Evolutionary conservation across 2,329 filamentous ascomycete species (phyloP).

Genomic region (Phymatotrichopsis omnivora): DNA sequence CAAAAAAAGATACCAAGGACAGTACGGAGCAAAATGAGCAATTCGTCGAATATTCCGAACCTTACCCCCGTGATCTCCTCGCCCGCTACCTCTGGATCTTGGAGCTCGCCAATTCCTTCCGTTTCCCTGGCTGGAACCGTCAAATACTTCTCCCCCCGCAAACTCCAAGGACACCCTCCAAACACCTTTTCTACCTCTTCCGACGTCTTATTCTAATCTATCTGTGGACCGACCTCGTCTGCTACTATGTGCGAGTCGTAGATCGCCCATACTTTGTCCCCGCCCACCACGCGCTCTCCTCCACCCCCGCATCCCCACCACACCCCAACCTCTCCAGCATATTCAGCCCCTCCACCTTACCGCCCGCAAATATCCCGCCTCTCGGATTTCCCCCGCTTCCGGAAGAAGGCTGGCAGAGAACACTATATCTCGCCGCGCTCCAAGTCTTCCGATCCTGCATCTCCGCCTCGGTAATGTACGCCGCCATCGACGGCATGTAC

Average conservation of each 20-base stretch:
- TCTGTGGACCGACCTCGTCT: slow-evolving; percentile 19
- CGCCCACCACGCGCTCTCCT: slow-evolving; percentile 2
- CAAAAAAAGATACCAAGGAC: background rate
- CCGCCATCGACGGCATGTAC: slow-evolving; percentile 14
- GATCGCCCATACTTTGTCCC: slow-evolving; percentile 15
- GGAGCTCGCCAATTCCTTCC: slow-evolving; percentile 11
- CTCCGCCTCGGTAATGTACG: slow-evolving; percentile 16
- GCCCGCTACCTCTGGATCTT: slow-evolving; percentile 13
- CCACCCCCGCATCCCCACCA: background rate
- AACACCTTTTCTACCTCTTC: too few species aligned
- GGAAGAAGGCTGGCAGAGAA: slow-evolving; percentile 1
- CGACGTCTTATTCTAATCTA: slow-evolving; percentile 5
- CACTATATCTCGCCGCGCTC: slow-evolving; percentile 5
- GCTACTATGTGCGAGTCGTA: slow-evolving; percentile 11
- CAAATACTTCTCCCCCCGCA: slow-evolving; percentile 8
- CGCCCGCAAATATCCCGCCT: slow-evolving; percentile 5
- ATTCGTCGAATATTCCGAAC: background rate
- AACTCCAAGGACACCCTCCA: background rate
- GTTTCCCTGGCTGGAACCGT: slow-evolving; percentile 21
- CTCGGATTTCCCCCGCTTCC: slow-evolving; percentile 11
- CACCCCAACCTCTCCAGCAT: background rate
- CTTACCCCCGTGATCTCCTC: slow-evolving; percentile 6
- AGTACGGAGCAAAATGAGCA: background rate
- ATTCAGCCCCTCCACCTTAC: background rate
- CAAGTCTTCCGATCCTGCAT: slow-evolving; percentile 2